phyloP scores from a whole-genome alignment of 2,329 filamentous ascomycete genomes.

The Dactylellina parvicollis region DNA sequence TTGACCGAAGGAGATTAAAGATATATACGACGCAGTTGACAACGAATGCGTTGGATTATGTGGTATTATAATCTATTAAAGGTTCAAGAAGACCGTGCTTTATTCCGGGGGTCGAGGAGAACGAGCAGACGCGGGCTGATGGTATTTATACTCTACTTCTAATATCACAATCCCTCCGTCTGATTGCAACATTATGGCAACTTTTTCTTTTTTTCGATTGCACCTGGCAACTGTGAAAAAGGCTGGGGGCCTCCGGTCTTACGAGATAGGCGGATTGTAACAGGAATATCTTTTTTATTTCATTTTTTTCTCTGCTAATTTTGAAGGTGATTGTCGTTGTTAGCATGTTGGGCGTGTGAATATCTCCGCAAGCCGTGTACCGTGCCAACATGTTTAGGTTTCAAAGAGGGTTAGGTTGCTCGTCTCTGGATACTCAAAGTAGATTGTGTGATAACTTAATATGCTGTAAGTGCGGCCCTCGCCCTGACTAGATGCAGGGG shows the following conservation, averaged over 20 bases:
- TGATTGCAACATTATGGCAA: not conserved
- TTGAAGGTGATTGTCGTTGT: constrained; percentile 7
- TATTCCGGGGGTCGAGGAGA: not conserved
- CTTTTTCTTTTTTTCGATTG: not conserved
- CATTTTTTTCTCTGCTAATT: not conserved
- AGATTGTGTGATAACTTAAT: not conserved
- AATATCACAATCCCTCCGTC: constrained; percentile 9
- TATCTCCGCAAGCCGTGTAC: constrained; percentile 14
- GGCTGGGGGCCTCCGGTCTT: not conserved
- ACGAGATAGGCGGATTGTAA: not conserved
- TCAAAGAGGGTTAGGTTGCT: constrained; percentile 18
- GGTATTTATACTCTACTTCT: constrained; percentile 11
- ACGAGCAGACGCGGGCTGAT: not conserved
- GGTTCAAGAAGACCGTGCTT: not conserved
- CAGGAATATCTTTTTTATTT: no score
- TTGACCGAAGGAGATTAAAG: not conserved
- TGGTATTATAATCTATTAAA: not conserved
- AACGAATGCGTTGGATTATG: constrained; percentile 12
- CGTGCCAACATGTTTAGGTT: not conserved
- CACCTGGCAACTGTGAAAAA: not conserved
- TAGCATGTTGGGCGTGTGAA: constrained; percentile 8
- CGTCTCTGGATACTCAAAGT: constrained; percentile 16
- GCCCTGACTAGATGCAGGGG: not conserved
- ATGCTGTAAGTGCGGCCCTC: not conserved
- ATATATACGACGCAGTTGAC: not conserved